These are phyloP conservation scores for Clarireedia homoeocarpa DNA, from an alignment of 2,329 filamentous ascomycete species.

Conservation along the genomic window DNA sequence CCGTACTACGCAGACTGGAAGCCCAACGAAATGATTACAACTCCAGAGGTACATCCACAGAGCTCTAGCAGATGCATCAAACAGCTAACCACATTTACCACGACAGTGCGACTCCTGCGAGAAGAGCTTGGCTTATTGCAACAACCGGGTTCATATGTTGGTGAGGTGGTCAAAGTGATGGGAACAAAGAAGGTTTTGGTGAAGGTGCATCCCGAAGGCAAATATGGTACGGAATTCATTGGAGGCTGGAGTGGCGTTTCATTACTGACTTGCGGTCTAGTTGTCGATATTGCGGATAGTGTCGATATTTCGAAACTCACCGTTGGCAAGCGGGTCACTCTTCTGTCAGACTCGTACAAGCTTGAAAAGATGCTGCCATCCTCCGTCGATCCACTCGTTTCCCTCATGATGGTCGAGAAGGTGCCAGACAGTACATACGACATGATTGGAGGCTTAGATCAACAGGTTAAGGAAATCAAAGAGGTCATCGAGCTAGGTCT, in stretches of 20 bases:
- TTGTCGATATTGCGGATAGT: slow-evolving; percentile 89
- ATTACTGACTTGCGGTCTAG: slow-evolving; percentile 37
- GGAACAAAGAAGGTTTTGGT: slow-evolving; percentile 98
- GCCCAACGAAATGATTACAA: slow-evolving; percentile 99
- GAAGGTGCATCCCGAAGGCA: slow-evolving; percentile 97
- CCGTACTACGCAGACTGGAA: slow-evolving; percentile 87
- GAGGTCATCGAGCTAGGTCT: slow-evolving; percentile 98
- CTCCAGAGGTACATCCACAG: slow-evolving; percentile 50
- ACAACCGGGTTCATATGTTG: slow-evolving; percentile 95
- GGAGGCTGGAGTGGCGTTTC: too few relatives aligned
- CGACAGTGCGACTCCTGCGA: slow-evolving; percentile 71
- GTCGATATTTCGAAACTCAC: slow-evolving; percentile 96
- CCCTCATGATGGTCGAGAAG: slow-evolving; percentile 99
- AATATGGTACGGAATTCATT: slow-evolving; percentile 69
- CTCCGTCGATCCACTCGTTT: slow-evolving; percentile 95
- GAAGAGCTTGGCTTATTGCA: slow-evolving; percentile 95
- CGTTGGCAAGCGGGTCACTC: slow-evolving; percentile 91
- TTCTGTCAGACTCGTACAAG: slow-evolving; percentile 96
- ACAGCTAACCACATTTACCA: slow-evolving; percentile 15
- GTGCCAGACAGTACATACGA: slow-evolving; percentile 99
- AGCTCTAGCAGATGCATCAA: not conserved
- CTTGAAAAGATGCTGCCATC: slow-evolving; percentile 97
- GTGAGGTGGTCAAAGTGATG: slow-evolving; percentile 99
- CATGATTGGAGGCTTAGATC: slow-evolving; percentile 98
- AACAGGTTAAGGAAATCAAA: slow-evolving; percentile 99